phyloP scores from a whole-genome alignment of 2,329 filamentous ascomycete species.

The Fusarium agapanthi region DNA sequence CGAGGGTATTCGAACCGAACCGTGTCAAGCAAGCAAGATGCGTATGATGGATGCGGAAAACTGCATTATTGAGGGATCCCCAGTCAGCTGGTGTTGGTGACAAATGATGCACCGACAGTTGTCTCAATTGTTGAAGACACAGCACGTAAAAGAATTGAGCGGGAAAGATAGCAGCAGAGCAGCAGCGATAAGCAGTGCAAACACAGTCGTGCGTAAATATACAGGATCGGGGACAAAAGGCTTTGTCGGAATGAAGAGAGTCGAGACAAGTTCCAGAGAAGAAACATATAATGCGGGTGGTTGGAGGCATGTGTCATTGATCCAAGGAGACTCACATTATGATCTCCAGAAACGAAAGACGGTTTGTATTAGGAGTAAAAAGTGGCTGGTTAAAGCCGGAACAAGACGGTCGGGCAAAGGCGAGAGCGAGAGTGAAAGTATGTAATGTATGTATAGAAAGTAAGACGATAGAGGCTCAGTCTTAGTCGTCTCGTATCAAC shows the following conservation, averaged over 20 bases:
- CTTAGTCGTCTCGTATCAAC: not conserved
- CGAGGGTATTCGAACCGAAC: slow-evolving; percentile 36
- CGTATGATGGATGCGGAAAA: slow-evolving; percentile 36
- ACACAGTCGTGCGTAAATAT: not conserved
- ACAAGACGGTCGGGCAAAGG: slow-evolving; percentile 34
- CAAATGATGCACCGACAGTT: slow-evolving; percentile 17
- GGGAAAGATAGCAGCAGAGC: slow-evolving; percentile 1
- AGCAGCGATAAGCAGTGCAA: not conserved
- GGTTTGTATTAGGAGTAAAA: slow-evolving; percentile 39
- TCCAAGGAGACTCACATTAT: slow-evolving; percentile 48
- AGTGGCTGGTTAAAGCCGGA: slow-evolving; percentile 39
- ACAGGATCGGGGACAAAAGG: slow-evolving; percentile 22
- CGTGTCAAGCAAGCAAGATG: slow-evolving; percentile 38
- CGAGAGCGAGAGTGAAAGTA: slow-evolving; percentile 33
- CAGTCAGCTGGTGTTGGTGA: slow-evolving; percentile 32
- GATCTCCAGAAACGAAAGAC: slow-evolving; percentile 44
- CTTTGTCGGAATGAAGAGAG: slow-evolving; percentile 29
- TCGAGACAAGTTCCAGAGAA: slow-evolving; percentile 14
- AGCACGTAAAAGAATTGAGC: slow-evolving; percentile 6
- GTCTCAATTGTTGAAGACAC: slow-evolving; percentile 16
- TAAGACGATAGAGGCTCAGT: slow-evolving; percentile 4
- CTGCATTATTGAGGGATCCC: slow-evolving; percentile 41
- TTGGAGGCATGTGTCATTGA: slow-evolving; percentile 45
- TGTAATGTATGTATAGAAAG: slow-evolving; percentile 23
- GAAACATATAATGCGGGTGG: slow-evolving; percentile 37